Percentiles rank a stretch among this genome's conserved stretches.
Evolutionary conservation across 1,139 yeast species (phyloP).

Genomic region (Eremothecium gossypii): DNA sequence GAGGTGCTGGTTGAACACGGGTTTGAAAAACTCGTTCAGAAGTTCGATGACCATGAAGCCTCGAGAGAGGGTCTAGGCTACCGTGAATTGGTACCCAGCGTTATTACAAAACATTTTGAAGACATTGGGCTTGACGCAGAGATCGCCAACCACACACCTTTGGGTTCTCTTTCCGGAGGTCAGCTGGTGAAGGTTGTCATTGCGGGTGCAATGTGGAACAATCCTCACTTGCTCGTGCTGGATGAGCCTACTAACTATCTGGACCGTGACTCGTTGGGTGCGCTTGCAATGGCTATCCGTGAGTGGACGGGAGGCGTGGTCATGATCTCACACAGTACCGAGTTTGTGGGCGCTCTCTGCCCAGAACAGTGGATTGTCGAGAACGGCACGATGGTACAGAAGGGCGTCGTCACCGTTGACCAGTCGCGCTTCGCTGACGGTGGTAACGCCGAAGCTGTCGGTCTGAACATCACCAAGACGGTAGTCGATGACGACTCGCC

Average conservation of each 20-base stretch:
- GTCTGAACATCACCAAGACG: conserved; percentile 33
- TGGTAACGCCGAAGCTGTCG: conserved; percentile 42
- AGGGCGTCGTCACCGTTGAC: conserved; percentile 71
- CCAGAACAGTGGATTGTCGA: conserved; percentile 98
- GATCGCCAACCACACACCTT: conserved; percentile 94
- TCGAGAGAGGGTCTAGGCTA: conserved; percentile 98
- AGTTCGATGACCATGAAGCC: conserved; percentile 96
- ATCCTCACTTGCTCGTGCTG: conserved; percentile 92
- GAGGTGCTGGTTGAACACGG: conserved; percentile 75
- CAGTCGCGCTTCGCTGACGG: conserved; percentile 73
- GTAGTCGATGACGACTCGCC: conserved; percentile 75
- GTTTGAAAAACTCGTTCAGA: conserved; percentile 78
- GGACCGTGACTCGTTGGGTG: conserved; percentile 96
- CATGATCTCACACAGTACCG: conserved; percentile 96
- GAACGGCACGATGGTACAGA: conserved; percentile 80
- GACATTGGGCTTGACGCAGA: conserved; percentile 97
- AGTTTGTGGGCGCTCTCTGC: conserved; percentile 93
- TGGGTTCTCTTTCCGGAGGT: conserved; percentile 96
- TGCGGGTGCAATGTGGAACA: conserved; percentile 99
- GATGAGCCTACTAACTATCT: conserved; percentile 98
- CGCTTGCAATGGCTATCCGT: conserved; percentile 91
- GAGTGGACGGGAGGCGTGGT: conserved; percentile 98
- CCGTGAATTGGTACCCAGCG: conserved; percentile 84
- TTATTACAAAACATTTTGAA: conserved; percentile 91
- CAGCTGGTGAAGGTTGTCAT: conserved; percentile 96